phyloP scores from a whole-genome alignment of 495 filamentous ascomycete species.

The Hyaloscypha finlandica region DNA sequence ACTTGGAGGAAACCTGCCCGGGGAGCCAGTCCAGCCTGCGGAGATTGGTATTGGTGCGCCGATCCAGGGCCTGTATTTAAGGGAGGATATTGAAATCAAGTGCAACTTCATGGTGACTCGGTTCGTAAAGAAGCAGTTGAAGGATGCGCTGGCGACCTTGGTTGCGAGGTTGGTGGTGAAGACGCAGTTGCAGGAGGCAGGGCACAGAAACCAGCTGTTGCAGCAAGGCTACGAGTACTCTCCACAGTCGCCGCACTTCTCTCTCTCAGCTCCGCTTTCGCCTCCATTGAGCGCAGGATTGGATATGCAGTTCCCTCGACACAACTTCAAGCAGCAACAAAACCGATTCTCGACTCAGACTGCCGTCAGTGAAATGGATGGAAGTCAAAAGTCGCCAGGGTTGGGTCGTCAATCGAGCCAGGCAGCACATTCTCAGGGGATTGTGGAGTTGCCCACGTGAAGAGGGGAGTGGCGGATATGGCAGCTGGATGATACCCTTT shows the following conservation, averaged over 20 bases:
- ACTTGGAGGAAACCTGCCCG: conserved; percentile 60
- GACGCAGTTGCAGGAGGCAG: conserved; percentile 40
- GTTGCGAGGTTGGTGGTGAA: conserved; percentile 69
- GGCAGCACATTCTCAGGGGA: not conserved
- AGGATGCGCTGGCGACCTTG: conserved; percentile 65
- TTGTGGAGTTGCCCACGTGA: not conserved
- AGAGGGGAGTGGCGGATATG: not conserved
- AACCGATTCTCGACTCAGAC: conserved; percentile 3
- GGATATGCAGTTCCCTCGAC: conserved; percentile 4
- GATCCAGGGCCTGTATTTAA: conserved; percentile 66
- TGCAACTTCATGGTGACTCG: conserved; percentile 71
- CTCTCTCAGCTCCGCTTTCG: conserved; percentile 9
- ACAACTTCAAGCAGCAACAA: not conserved
- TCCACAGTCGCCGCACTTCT: conserved; percentile 6
- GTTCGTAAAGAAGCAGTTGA: conserved; percentile 75
- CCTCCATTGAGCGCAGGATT: conserved; percentile 11
- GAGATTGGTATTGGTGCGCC: conserved; percentile 66
- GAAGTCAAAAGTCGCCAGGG: conserved; percentile 5
- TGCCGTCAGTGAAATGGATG: conserved; percentile 15
- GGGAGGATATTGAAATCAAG: conserved; percentile 75
- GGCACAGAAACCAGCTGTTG: conserved; percentile 18
- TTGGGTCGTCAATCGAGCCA: not conserved
- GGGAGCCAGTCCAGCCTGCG: conserved; percentile 56
- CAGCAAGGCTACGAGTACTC: conserved; percentile 13
- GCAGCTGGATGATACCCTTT: not conserved